Evolutionary conservation across 2,329 filamentous ascomycete species (phyloP), one percentile per base, ranked within the genome.

Genomic region (Geosmithia morbida): DNA sequence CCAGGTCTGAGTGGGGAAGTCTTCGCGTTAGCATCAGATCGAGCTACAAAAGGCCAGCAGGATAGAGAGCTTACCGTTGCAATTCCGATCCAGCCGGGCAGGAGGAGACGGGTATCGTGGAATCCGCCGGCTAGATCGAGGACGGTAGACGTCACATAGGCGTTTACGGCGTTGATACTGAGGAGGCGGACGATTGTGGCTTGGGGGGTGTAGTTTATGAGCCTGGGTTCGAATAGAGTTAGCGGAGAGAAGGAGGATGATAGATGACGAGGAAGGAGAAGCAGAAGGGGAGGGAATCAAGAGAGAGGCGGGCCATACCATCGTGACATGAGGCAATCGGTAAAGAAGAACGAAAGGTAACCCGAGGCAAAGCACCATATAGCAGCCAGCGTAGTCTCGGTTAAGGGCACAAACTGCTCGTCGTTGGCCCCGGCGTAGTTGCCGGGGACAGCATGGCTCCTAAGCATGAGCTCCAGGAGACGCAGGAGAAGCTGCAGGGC

Each of bases 281-380:
- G 7, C 29, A 30, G 6, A 37, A 37, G 6, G 33, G 33, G 5
- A 26, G 14, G 29, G 46, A 45, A 11, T 11, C 5, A 37, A 37
- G 33, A 37, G 33, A 37, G 3, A 43, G 37, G 41, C 40, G 30
- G 17, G 42, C 64, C 71, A 43, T 59, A 85, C 83, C 85, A 89
- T 65, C 85, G 72, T 51, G 83, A 87, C 84, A 89, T 88, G 56
- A 89, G 75, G 63, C 84, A 87, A 65, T 89, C 85, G 49, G 83
- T 85, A 60, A 89, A 89, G 67, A 87, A 85, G 63, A 87, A 89
- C 46, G 83, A 84, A 50, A 88, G 73, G 62, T 87, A 87, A 47
- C 81, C 85, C 18, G 83, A 85, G 49, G 83, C 81, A 57, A 77
- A 79, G 66, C 83, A 87, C 82, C 84, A 86, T 62, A 86, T 77